These are phyloP conservation scores for Toxicodendron radicans DNA, from an alignment of 345 rosid genomes.

Conservation along the genomic window DNA sequence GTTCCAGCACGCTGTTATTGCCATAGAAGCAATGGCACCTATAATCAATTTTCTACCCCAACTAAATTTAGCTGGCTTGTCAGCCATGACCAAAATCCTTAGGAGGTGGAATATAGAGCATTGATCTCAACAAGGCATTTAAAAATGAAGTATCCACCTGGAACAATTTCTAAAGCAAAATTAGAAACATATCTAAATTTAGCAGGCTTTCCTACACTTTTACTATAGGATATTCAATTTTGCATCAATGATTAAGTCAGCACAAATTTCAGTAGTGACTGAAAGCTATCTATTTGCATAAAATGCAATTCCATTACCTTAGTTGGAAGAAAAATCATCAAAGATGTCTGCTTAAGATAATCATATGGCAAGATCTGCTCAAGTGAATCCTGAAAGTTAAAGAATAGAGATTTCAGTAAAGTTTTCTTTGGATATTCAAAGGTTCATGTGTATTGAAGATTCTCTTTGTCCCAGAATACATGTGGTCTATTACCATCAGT, in stretches of 20 bases:
- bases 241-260: slow-evolving; percentile 21
- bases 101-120: slow-evolving; percentile 17
- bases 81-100: slow-evolving; percentile 11
- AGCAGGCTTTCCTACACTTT: slow-evolving; percentile 13
- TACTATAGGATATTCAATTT: neutral
- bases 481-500: slow-evolving; percentile 7
- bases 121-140: slow-evolving; percentile 7
- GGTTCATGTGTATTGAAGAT: neutral
- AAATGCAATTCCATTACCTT: slow-evolving; percentile 1
- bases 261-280: neutral
- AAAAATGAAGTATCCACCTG: slow-evolving; percentile 16
- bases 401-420: slow-evolving; percentile 1
- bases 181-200: slow-evolving; percentile 17
- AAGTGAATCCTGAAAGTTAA: slow-evolving; percentile 10
- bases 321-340: slow-evolving; percentile 8
- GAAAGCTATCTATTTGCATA: neutral
- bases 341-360: neutral
- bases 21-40: neutral
- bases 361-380: slow-evolving; percentile 12
- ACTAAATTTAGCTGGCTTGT: slow-evolving; percentile 24
- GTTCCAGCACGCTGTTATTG: neutral
- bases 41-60: neutral
- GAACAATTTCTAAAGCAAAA: slow-evolving; percentile 8
- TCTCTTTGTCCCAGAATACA: slow-evolving; percentile 1
- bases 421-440: slow-evolving; percentile 2